Evolutionary conservation across 768 basidiomycete species (phyloP), one percentile per base, ranked within the genome.

Genomic region (Lactifluus hygrophoroides): DNA sequence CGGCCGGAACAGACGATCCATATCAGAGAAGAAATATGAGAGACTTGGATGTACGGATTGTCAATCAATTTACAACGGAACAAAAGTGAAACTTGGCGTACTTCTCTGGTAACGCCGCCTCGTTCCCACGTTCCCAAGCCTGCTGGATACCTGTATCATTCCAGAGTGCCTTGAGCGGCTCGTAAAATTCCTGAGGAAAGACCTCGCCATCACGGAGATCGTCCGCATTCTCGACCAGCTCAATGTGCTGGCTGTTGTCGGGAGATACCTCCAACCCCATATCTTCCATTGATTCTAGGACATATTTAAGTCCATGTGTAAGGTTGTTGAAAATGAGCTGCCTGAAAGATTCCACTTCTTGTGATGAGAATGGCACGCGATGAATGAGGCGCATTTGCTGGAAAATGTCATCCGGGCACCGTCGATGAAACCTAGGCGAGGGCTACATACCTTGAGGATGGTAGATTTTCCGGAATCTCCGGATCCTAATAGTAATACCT

Each of bases 371-470:
- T 0, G 90, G 86, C 1, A 91, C 76, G 58, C 83, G 81, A 72
- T 98, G 94, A 50, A 99, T 96, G 38, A 96, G 76, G 38, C 94
- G 85, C 94, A 97, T 98, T 86, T 98, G 94, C 88, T 94, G 65
- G 30, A 59, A 45, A 64, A 46, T 66, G 54, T 43, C 42, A n/a
- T 23, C 32, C 11, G 42, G 8, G 14, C 14, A 5, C 17, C 32
- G 35, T 25, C 19, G 35, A n/a, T 34, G 16, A 21, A 19, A 27
- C 34, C 14, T 21, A 50, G 16, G 47, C 6, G 5, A 32, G 23
- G 19, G 28, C 58, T 49, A 34, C 69, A 44, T 60, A 86, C 87
- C 77, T 93, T 94, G 70, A 94, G 79, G 67, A 96, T 80, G 9
- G 94, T 96, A 6, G 88, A 90, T 72, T 96, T 97, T 23, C 94